Conservation (phyloP, 2,329 filamentous ascomycete genomes). For the Coleophoma cylindrospora region DNA sequence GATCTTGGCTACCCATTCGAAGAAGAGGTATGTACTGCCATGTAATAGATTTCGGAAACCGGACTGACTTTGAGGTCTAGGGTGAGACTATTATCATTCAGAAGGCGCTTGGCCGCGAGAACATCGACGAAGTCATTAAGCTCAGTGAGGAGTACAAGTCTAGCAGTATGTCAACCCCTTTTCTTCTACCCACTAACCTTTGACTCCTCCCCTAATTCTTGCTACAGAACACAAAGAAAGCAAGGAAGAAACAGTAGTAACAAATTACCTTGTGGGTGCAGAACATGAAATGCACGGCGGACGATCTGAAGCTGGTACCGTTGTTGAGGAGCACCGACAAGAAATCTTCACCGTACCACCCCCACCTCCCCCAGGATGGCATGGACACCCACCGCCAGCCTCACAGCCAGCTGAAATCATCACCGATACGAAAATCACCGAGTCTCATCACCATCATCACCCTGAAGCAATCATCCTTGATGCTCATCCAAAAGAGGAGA, state of each 20-base stretch:
- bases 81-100: conserved; percentile 77
- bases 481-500: conserved; percentile 24
- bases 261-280: conserved; percentile 16
- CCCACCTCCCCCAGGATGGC: conserved; percentile 11
- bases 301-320: conserved; percentile 40
- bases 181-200: background rate
- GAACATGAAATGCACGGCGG: conserved; percentile 29
- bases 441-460: conserved; percentile 15
- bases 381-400: conserved; percentile 11
- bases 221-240: conserved; percentile 6
- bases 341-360: conserved; percentile 32
- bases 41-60: too few species aligned
- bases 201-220: conserved; percentile 8
- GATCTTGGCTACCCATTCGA: conserved; percentile 83
- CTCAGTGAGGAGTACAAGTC: conserved; percentile 72
- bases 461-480: conserved; percentile 37
- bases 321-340: conserved; percentile 43
- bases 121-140: conserved; percentile 85
- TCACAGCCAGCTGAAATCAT: conserved; percentile 33
- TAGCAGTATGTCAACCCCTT: conserved; percentile 36
- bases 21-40: conserved; percentile 62
- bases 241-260: conserved; percentile 14
- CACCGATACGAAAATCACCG: conserved; percentile 39
- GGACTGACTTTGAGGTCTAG: conserved; percentile 34
- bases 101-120: conserved; percentile 80